These are phyloP conservation scores for Geotrichum fermentans DNA, from an alignment of 1,139 yeast genomes.

Conservation along the genomic window DNA sequence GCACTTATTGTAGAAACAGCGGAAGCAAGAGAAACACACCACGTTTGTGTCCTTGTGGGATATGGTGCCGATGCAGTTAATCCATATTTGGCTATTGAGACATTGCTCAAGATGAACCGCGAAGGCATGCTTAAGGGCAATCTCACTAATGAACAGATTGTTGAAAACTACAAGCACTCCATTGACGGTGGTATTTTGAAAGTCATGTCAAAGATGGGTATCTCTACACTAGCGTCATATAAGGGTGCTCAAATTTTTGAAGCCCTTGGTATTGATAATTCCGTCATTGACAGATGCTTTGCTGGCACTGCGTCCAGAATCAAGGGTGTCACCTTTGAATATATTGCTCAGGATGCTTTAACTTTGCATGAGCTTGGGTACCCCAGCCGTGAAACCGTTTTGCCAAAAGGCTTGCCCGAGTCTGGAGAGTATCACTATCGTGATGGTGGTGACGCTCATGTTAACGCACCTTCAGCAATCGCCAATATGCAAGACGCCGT, in stretches of 20 bases:
- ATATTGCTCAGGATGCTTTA: constrained; percentile 94
- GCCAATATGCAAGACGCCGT: constrained; percentile 96
- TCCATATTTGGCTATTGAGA: constrained; percentile 90
- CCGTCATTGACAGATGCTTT: constrained; percentile 91
- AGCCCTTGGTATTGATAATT: constrained; percentile 90
- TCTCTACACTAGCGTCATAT: constrained; percentile 92
- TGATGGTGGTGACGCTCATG: constrained; percentile 95
- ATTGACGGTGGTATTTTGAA: constrained; percentile 87
- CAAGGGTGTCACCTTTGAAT: constrained; percentile 90
- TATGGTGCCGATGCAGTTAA: constrained; percentile 96
- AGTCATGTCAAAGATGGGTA: constrained; percentile 99
- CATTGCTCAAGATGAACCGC: constrained; percentile 76
- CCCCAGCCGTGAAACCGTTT: constrained; percentile 68
- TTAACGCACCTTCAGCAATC: constrained; percentile 90
- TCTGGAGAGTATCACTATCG: constrained; percentile 98
- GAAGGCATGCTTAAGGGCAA: constrained; percentile 65
- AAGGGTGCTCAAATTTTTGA: constrained; percentile 98
- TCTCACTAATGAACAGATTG: constrained; percentile 53
- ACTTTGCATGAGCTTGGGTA: constrained; percentile 88
- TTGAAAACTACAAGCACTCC: constrained; percentile 74
- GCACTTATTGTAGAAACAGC: constrained; percentile 89
- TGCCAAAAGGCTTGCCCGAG: constrained; percentile 78
- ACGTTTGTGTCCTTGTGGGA: constrained; percentile 87
- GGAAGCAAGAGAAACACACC: constrained; percentile 96
- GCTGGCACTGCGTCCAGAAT: constrained; percentile 97